These are phyloP conservation scores for Lagenidium sp. DNA, from an alignment of 352 stramenopile species.

Conservation along the genomic window DNA sequence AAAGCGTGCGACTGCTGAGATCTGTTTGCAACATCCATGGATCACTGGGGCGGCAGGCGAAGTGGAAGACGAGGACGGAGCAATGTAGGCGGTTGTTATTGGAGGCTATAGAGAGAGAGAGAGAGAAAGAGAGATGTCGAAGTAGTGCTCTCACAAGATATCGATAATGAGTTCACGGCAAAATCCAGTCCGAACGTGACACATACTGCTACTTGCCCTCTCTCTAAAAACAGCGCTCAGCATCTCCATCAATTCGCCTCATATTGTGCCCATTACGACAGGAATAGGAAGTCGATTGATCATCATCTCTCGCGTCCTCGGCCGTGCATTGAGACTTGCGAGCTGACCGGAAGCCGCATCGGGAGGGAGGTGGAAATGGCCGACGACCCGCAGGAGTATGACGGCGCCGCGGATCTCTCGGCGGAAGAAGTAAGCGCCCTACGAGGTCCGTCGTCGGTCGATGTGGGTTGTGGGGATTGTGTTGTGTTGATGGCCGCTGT, in stretches of 20 bases:
- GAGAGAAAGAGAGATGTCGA: conserved; percentile 8
- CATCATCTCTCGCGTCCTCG: too few relatives aligned
- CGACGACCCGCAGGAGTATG: too few relatives aligned
- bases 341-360: too few relatives aligned
- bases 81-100: too few relatives aligned
- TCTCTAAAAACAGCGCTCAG: too few relatives aligned
- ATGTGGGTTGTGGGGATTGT: background rate
- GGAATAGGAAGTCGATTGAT: too few relatives aligned
- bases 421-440: conserved; percentile 66
- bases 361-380: too few relatives aligned
- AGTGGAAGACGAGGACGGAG: conserved; percentile 1
- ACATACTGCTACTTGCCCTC: too few relatives aligned
- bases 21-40: conserved; percentile 95
- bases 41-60: conserved; percentile 21
- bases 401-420: conserved; percentile 34
- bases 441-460: conserved; percentile 40
- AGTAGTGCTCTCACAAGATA: background rate
- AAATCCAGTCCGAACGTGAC: background rate
- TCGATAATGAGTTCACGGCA: background rate
- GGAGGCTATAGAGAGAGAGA: too few relatives aligned
- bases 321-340: background rate
- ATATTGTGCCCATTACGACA: too few relatives aligned
- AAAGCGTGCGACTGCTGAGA: conserved; percentile 87
- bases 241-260: too few relatives aligned
- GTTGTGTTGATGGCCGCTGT: background rate